Base-by-base conservation (phyloP, 2,329 filamentous ascomycete species). In the Cucurbitaria berberidis region DNA sequence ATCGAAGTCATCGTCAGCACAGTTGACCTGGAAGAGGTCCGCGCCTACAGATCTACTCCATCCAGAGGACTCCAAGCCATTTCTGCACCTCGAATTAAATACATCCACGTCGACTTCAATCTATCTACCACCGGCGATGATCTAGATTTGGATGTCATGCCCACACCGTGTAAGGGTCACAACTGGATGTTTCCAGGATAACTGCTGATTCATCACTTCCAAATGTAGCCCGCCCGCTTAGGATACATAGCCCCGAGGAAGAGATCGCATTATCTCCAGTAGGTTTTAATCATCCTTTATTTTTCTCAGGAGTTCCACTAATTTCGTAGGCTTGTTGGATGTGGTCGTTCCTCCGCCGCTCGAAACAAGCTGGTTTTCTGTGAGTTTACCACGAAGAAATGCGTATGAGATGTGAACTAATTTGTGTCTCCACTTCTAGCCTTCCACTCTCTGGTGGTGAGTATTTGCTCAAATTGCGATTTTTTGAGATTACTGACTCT, bases 1-100 rank as follows among this genome's bases (percentile, higher is more conserved):
- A 24, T 34, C 15, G 78, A 83, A 49, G 82, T 84, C 3, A 75
- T 84, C 30, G 80, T 83, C 3, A 83, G 82, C 0, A 78, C 82
- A 0, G 80, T 85, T 0, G 84, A 87, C 50, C 69, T 87, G 1
- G 90, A 93, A 64, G 86, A 90, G 58, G 88, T 93, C 5, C 78
- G 88, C 27, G 77, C 81, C 1, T 86, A 81, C 62, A 78, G 89
- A 0, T 83, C 76, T n/a, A 76, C 79, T 0, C 79, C 82, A 8
- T 83, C 82, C 11, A 79, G 86, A 48, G 72, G 82, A 6, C 67
- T 85, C 19, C 88, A 90, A 67, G 82, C 85, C 7, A 80, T 83
- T 51, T 72, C 77, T 2, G 74, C 77, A 0, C 74, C 76, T 22
- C 68, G 74, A 7, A 85, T 86, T 29, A 68, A 77, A 54, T 72